A percentile compares a stretch with the other conserved stretches of the same genome.
phyloP scores from a whole-genome alignment of 2,329 filamentous ascomycete genomes.

The Aspergillus fructus region DNA sequence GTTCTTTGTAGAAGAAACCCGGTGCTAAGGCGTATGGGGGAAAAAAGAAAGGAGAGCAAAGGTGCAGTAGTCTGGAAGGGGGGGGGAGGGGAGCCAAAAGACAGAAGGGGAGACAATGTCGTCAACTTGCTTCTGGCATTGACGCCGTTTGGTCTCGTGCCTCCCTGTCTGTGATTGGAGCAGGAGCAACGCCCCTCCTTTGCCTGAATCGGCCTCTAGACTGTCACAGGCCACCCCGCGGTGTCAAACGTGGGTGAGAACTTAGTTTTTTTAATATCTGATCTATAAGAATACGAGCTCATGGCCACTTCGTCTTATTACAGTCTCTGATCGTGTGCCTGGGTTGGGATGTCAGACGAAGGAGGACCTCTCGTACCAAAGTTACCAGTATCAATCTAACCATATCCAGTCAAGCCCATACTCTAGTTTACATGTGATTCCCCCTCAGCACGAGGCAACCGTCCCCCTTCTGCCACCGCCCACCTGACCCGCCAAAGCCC shows the following conservation, averaged over 20 bases:
- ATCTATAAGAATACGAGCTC: neutral
- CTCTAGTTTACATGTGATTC: conserved; percentile 7
- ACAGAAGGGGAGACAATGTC: conserved; percentile 9
- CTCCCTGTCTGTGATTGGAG: conserved; percentile 16
- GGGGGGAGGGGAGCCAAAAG: neutral
- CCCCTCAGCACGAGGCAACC: neutral
- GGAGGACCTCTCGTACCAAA: neutral
- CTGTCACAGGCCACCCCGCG: neutral
- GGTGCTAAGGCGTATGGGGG: conserved; percentile 17
- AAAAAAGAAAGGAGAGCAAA: conserved; percentile 14
- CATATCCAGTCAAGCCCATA: neutral
- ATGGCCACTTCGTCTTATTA: neutral
- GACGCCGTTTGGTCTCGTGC: conserved; percentile 18
- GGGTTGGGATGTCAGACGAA: neutral
- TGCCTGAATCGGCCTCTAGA: neutral
- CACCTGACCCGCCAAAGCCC: neutral
- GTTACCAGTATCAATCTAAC: conserved; percentile 3
- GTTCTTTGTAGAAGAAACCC: neutral
- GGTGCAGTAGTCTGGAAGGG: neutral
- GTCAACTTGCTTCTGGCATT: conserved; percentile 3
- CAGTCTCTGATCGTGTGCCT: neutral
- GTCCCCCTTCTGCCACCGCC: neutral
- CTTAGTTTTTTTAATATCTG: neutral
- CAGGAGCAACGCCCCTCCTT: conserved; percentile 12
- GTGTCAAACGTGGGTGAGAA: conserved; percentile 2